phyloP scores from a whole-genome alignment of 2,329 filamentous ascomycete genomes.

The Exophiala spinifera region DNA sequence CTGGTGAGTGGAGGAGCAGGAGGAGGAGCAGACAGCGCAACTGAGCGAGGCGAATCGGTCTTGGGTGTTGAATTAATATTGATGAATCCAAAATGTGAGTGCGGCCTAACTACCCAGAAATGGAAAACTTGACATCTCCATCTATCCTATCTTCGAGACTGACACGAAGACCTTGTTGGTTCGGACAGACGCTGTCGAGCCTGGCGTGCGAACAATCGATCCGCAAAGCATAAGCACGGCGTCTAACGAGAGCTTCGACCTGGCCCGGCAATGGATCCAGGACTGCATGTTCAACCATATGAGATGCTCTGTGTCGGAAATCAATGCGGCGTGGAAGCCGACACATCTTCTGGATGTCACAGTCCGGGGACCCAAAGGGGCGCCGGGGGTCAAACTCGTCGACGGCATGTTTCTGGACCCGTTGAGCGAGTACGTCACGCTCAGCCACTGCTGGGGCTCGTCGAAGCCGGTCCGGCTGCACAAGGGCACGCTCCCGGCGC shows the following conservation, averaged over 20 bases:
- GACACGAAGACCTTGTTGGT: too few species aligned
- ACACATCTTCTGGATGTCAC: constrained; percentile 29
- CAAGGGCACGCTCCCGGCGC: constrained; percentile 26
- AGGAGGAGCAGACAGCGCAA: too few species aligned
- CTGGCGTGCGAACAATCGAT: constrained; percentile 27
- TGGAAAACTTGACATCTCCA: too few species aligned
- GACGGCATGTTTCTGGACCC: constrained; percentile 28
- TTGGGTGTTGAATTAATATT: constrained; percentile 28
- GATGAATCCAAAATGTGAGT: constrained; percentile 29
- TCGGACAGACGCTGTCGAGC: constrained; percentile 28
- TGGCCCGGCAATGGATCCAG: constrained; percentile 28
- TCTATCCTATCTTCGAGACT: too few species aligned
- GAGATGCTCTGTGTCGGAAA: constrained; percentile 27
- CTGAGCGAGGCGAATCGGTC: constrained; percentile 2
- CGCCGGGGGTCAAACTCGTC: constrained; percentile 26
- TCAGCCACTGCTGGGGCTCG: constrained; percentile 30
- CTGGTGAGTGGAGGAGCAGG: too few species aligned
- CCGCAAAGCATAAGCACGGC: constrained; percentile 22
- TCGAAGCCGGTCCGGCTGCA: constrained; percentile 26
- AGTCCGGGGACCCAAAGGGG: constrained; percentile 22
- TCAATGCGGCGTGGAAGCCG: constrained; percentile 25
- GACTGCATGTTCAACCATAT: constrained; percentile 31
- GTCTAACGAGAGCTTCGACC: constrained; percentile 25
- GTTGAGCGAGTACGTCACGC: constrained; percentile 27
- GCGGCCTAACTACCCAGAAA: not conserved